These are phyloP conservation scores for Arthrocladium fulminans DNA, from an alignment of 2,329 filamentous ascomycete genomes.

Conservation along the genomic window DNA sequence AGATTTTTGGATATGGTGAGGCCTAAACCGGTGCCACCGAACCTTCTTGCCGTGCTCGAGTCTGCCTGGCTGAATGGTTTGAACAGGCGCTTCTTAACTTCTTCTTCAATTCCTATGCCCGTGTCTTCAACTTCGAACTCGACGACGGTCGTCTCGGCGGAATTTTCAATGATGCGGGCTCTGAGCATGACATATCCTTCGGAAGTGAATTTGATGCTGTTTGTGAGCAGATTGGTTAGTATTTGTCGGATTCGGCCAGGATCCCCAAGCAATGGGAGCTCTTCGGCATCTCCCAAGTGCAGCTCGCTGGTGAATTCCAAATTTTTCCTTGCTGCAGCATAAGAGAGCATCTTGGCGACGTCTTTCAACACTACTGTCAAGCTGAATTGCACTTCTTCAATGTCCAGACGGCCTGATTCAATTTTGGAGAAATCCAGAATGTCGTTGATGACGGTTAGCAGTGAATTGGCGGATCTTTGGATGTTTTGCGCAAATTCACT, in stretches of 20 bases:
- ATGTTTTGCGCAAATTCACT: constrained; percentile 69
- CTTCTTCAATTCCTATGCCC: constrained; percentile 72
- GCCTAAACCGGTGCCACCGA: constrained; percentile 69
- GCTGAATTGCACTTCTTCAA: constrained; percentile 73
- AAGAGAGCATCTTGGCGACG: constrained; percentile 69
- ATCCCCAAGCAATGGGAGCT: constrained; percentile 67
- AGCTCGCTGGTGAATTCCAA: constrained; percentile 61
- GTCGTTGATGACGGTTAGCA: constrained; percentile 74
- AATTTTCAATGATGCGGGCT: constrained; percentile 56
- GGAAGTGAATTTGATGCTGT: constrained; percentile 66
- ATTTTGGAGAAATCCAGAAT: constrained; percentile 77
- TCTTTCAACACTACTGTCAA: constrained; percentile 63
- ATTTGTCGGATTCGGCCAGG: constrained; percentile 68
- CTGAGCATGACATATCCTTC: constrained; percentile 60
- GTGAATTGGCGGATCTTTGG: constrained; percentile 64
- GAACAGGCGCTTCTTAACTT: constrained; percentile 64
- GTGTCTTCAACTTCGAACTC: constrained; percentile 68
- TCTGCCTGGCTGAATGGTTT: constrained; percentile 77
- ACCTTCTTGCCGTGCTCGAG: constrained; percentile 67
- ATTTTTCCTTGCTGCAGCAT: constrained; percentile 66
- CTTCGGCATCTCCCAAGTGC: constrained; percentile 51
- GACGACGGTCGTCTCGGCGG: constrained; percentile 55
- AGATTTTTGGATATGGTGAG: constrained; percentile 74
- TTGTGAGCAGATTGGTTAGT: constrained; percentile 68
- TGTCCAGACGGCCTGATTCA: constrained; percentile 65